A percentile compares a stretch with the other conserved stretches of the same genome.
Conservation (phyloP, 2,329 filamentous ascomycete species). For the Xylariaceae sp. region DNA sequence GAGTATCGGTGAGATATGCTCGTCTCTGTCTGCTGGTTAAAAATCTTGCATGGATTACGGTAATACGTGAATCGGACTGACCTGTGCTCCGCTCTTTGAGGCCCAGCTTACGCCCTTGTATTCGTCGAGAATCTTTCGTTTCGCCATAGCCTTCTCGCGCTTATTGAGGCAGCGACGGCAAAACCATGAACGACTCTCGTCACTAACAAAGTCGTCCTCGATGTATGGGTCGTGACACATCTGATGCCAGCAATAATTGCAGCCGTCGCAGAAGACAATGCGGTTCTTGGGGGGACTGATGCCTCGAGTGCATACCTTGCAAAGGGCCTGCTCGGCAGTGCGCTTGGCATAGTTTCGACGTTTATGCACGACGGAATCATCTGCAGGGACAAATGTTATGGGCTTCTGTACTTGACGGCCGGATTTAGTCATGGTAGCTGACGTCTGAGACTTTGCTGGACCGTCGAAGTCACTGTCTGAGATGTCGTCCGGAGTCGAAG, state of each 20-base stretch:
- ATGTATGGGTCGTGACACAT: slow-evolving; percentile 74
- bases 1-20: slow-evolving; percentile 56
- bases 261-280: slow-evolving; percentile 82
- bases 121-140: slow-evolving; percentile 35
- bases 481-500: slow-evolving; percentile 28
- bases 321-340: slow-evolving; percentile 56
- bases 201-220: slow-evolving; percentile 60
- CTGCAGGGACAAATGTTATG: slow-evolving; percentile 51
- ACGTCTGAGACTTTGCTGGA: slow-evolving; percentile 38
- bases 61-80: slow-evolving; percentile 22
- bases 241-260: slow-evolving; percentile 75
- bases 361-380: slow-evolving; percentile 30
- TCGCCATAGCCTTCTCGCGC: slow-evolving; percentile 40
- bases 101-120: slow-evolving; percentile 37
- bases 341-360: slow-evolving; percentile 50
- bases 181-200: slow-evolving; percentile 65
- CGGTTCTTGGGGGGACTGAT: slow-evolving; percentile 68
- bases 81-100: slow-evolving; percentile 37
- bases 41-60: background rate
- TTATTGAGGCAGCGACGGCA: slow-evolving; percentile 57
- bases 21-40: slow-evolving; percentile 45
- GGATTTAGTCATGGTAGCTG: slow-evolving; percentile 67
- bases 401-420: slow-evolving; percentile 67
- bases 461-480: slow-evolving; percentile 27
- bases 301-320: slow-evolving; percentile 66